Base-by-base conservation (phyloP, 805 yeast genomes). In the Candida manassasensis region DNA sequence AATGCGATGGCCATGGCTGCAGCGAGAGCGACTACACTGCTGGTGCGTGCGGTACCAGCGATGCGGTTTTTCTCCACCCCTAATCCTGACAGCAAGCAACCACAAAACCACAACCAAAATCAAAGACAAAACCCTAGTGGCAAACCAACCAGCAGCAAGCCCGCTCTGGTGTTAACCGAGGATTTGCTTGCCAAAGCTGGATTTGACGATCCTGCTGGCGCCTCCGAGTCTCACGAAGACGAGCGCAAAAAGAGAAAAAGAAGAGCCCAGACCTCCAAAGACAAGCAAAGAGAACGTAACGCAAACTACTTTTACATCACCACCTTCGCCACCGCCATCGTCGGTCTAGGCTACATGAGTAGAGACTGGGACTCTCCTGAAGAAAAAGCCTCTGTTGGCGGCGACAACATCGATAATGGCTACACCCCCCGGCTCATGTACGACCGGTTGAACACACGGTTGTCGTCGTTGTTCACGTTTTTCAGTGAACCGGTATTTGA, bases 401-500 rank as follows among this genome's bases (percentile, higher is more conserved):
- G 68, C 29, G 72, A 69, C 44, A 71, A 64, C 16, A 68, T 82
- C 42, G 71, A 63, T 21, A 75, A 81, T 53, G 96, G 96, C 0
- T 81, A 75, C 55, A 57, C 82, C 4, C 81, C 86, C 5, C 62
- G 55, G 13, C 69, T 76, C 34, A 74, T 87, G 66, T 81, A 77
- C 67, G 69, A 67, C 16, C 75, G 99, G 55, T 72, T 84, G 47
- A 69, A 59, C 43, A 78, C 79, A 39, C 78, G 99, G 65, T 71
- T 82, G 41, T 69, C 78, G 39, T 81, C 86, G 27, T 71, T 86
- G 41, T 81, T 88, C 56, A 79, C 81, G 31, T 82, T 83, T 44
- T 90, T 90, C 69, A 79, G 84, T 43, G 97, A 90, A 47, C 98
- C 99, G 9, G 94, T 86, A 12, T 87, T 84, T 58, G 94, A 88